These are phyloP conservation scores for Crithidia bombi DNA, from an alignment of 208 protist species.

Conservation along the genomic window DNA sequence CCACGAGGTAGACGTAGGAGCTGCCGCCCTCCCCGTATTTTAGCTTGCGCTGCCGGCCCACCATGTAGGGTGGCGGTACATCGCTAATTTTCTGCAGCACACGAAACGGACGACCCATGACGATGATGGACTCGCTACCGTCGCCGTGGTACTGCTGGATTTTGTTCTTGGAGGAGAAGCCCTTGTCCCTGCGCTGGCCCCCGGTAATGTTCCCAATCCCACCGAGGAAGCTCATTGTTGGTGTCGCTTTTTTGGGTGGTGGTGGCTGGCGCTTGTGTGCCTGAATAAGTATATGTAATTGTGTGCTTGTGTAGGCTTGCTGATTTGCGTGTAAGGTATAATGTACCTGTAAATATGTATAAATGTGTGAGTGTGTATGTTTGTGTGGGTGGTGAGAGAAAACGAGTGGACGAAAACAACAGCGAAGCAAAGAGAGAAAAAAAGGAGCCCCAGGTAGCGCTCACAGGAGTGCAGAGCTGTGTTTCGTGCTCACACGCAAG, in stretches of 20 bases:
- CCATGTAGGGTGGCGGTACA: constrained; percentile 40
- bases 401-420: too few species aligned
- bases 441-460: too few species aligned
- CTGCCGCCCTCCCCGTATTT: constrained; percentile 43
- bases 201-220: constrained; percentile 12
- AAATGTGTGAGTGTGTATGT: too few species aligned
- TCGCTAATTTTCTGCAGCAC: constrained; percentile 76
- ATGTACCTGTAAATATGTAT: too few species aligned
- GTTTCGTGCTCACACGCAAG: too few species aligned
- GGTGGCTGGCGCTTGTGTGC: not conserved
- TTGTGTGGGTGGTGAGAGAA: too few species aligned
- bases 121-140: constrained; percentile 76
- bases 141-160: constrained; percentile 82
- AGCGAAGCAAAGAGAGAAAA: constrained; percentile 13
- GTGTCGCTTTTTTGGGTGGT: constrained; percentile 2
- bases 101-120: constrained; percentile 85
- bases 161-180: constrained; percentile 82
- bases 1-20: constrained; percentile 75
- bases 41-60: constrained; percentile 29
- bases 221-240: constrained; percentile 40
- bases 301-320: too few species aligned
- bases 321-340: too few species aligned
- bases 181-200: constrained; percentile 60
- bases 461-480: too few species aligned
- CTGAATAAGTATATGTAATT: too few species aligned